phyloP scores from a whole-genome alignment of 768 basidiomycete genomes.

The Inosperma sp. region DNA sequence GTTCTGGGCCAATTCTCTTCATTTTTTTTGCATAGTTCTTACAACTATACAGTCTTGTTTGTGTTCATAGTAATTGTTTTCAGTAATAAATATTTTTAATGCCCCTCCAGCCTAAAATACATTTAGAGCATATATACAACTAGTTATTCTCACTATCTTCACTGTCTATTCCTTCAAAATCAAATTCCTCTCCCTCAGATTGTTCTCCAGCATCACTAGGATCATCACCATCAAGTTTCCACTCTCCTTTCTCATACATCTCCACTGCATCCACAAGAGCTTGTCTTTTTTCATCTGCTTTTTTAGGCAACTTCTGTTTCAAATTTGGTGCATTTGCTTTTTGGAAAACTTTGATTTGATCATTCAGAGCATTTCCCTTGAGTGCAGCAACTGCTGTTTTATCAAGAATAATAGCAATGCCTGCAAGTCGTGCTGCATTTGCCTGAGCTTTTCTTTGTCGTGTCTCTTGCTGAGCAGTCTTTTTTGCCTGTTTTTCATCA shows the following conservation, averaged over 20 bases:
- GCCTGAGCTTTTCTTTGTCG: not conserved
- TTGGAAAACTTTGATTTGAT: not conserved
- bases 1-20: not conserved
- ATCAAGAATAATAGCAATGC: not conserved
- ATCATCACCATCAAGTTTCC: not conserved
- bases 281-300: not conserved
- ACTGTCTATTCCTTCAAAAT: not conserved
- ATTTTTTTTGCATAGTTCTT: not conserved
- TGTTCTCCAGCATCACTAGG: not conserved
- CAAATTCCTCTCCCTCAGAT: no score
- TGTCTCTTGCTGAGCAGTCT: not conserved
- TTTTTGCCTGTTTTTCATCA: not conserved
- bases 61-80: not conserved
- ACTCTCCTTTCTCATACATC: not conserved
- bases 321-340: not conserved
- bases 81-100: not conserved
- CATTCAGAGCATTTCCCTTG: not conserved
- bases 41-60: not conserved
- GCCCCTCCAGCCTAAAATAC: not conserved
- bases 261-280: not conserved
- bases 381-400: not conserved
- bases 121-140: not conserved
- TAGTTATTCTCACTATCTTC: not conserved
- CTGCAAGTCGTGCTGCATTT: not conserved
- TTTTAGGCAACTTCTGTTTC: not conserved